phyloP scores from a whole-genome alignment of 1,284 basidiomycete species.

The Austroboletus olivaceoglutinosus region DNA sequence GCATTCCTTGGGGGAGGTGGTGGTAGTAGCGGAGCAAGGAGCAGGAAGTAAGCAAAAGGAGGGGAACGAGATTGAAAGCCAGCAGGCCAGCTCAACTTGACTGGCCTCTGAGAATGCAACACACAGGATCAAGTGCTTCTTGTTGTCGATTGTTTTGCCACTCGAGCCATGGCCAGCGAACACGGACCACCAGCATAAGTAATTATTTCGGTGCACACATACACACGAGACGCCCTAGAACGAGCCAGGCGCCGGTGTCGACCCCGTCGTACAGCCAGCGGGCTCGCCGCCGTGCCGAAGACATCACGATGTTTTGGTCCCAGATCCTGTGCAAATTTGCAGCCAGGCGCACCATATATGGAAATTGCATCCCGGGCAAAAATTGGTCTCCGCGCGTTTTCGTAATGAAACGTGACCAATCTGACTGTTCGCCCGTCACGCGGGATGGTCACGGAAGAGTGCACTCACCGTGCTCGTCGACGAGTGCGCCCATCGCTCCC shows the following conservation, averaged over 20 bases:
- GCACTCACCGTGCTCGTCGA: conserved; percentile 33
- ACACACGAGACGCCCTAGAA: background rate
- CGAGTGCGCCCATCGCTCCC: conserved; percentile 20
- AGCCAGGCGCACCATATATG: conserved; percentile 8
- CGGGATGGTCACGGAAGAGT: conserved; percentile 32
- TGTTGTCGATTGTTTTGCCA: conserved; percentile 31
- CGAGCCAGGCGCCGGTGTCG: background rate
- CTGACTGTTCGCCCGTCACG: conserved; percentile 30
- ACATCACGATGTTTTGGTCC: background rate
- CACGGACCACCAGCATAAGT: conserved; percentile 10
- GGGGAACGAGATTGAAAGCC: conserved; percentile 37
- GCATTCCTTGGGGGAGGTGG: conserved; percentile 53
- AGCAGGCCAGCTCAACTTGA: conserved; percentile 35
- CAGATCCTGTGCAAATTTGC: conserved; percentile 6
- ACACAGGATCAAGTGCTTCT: conserved; percentile 34
- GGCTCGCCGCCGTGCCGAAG: background rate
- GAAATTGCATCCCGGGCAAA: conserved; percentile 1
- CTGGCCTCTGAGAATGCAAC: conserved; percentile 33
- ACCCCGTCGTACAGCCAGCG: no score
- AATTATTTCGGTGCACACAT: background rate
- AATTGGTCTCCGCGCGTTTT: conserved; percentile 13
- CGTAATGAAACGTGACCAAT: conserved; percentile 30
- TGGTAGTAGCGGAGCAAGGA: conserved; percentile 43
- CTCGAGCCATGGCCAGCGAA: background rate
- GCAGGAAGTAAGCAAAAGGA: conserved; percentile 6